These are phyloP conservation scores for Albugo laibachii DNA, from an alignment of 352 stramenopile genomes.

Conservation along the genomic window DNA sequence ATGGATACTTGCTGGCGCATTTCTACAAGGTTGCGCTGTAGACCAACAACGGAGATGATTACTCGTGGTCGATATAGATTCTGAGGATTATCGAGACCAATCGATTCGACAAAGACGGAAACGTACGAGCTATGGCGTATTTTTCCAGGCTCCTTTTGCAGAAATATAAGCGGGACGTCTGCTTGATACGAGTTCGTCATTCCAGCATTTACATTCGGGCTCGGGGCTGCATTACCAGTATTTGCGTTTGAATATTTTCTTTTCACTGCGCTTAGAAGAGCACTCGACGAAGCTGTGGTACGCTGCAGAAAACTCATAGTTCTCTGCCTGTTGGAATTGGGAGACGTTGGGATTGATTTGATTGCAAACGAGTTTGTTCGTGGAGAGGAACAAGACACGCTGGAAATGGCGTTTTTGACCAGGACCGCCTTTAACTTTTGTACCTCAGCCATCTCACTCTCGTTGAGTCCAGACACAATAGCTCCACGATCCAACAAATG, in stretches of 20 bases:
- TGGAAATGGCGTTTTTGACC: slow-evolving; percentile 36
- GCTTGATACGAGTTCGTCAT: too few relatives aligned
- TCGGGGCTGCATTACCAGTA: too few relatives aligned
- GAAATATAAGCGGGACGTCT: slow-evolving; percentile 29
- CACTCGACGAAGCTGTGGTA: not conserved
- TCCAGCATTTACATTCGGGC: too few relatives aligned
- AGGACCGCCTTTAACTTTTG: slow-evolving; percentile 29
- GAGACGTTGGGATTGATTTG: too few relatives aligned
- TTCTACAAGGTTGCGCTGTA: slow-evolving; percentile 42
- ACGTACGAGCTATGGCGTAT: slow-evolving; percentile 64
- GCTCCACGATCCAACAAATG: slow-evolving; percentile 29
- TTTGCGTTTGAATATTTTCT: too few relatives aligned
- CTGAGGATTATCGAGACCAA: slow-evolving; percentile 28
- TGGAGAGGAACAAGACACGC: slow-evolving; percentile 16
- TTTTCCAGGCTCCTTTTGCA: slow-evolving; percentile 52
- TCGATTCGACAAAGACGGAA: slow-evolving; percentile 58
- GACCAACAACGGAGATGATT: slow-evolving; percentile 46
- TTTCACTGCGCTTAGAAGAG: too few relatives aligned
- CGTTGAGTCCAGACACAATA: slow-evolving; percentile 20
- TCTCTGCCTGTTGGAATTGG: too few relatives aligned
- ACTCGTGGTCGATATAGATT: slow-evolving; percentile 37
- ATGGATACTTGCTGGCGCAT: slow-evolving; percentile 57
- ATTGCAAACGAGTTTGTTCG: slow-evolving; percentile 5
- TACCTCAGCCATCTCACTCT: slow-evolving; percentile 18
- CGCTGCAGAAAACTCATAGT: not conserved